These are phyloP conservation scores for Gautieria morchelliformis DNA, from an alignment of 768 basidiomycete genomes.

Conservation along the genomic window DNA sequence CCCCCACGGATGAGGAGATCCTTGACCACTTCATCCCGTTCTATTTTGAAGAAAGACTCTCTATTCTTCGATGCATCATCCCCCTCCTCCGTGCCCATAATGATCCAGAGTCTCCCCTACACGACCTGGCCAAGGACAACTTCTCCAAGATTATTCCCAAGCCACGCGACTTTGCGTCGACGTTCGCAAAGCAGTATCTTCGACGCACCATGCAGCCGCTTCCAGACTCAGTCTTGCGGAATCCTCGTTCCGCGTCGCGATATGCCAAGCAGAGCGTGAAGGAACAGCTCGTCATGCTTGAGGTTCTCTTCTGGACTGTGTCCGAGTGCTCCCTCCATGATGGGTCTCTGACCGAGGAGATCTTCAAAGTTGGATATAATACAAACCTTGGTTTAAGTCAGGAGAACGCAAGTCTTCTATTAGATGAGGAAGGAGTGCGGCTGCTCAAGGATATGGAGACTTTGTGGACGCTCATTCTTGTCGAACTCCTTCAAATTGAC, in stretches of 20 bases:
- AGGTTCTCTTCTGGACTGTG: conserved; percentile 85
- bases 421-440: conserved; percentile 66
- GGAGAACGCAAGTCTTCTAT: conserved; percentile 48
- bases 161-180: conserved; percentile 49
- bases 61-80: conserved; percentile 56
- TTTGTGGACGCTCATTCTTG: conserved; percentile 68
- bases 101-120: conserved; percentile 42
- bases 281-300: conserved; percentile 74
- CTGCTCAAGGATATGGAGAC: conserved; percentile 59
- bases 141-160: conserved; percentile 57
- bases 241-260: conserved; percentile 49
- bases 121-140: conserved; percentile 42
- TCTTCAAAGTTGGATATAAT: conserved; percentile 56
- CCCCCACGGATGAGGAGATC: conserved; percentile 45
- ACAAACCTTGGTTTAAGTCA: conserved; percentile 60
- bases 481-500: conserved; percentile 79
- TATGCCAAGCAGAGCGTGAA: conserved; percentile 69
- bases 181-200: conserved; percentile 52
- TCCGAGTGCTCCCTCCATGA: conserved; percentile 65
- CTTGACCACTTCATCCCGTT: conserved; percentile 69
- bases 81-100: conserved; percentile 68
- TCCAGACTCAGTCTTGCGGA: conserved; percentile 34
- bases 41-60: conserved; percentile 74
- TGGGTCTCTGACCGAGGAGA: conserved; percentile 49
- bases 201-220: conserved; percentile 40